Conservation (phyloP, 805 yeast species). For the Saccharomyces kudriavzevii region DNA sequence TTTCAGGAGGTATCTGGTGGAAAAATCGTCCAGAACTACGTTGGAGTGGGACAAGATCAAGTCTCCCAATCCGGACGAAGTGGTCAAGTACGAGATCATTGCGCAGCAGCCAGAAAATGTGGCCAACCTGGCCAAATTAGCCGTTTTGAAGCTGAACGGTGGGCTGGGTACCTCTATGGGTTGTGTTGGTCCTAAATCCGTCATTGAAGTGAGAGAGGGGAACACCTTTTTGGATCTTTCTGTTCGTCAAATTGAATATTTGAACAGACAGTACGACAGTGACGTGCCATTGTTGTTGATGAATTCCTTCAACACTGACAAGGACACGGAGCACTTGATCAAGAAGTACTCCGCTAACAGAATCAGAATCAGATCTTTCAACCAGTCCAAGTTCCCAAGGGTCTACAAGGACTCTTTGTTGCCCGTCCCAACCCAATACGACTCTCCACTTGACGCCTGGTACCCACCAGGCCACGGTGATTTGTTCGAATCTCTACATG, state of each 20-base stretch:
- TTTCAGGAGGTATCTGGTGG: constrained; percentile 84
- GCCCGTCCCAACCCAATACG: constrained; percentile 77
- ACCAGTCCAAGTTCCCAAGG: constrained; percentile 97
- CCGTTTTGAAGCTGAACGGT: constrained; percentile 94
- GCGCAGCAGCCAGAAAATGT: constrained; percentile 28
- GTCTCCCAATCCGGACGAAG: constrained; percentile 85
- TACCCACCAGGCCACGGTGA: constrained; percentile 99
- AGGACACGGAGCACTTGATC: constrained; percentile 82
- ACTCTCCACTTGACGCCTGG: constrained; percentile 77
- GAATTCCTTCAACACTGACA: constrained; percentile 98
- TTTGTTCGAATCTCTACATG: constrained; percentile 79
- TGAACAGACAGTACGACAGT: constrained; percentile 81
- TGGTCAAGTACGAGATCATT: constrained; percentile 63
- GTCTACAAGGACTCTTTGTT: constrained; percentile 89
- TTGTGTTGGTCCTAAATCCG: constrained; percentile 91
- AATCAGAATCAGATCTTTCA: constrained; percentile 88
- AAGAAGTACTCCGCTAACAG: constrained; percentile 96
- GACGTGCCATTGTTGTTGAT: constrained; percentile 93
- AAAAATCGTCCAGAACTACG: constrained; percentile 77
- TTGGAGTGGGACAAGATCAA: constrained; percentile 88
- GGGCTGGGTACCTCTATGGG: constrained; percentile 99
- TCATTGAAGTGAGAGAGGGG: constrained; percentile 97
- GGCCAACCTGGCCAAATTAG: constrained; percentile 62
- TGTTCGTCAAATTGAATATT: constrained; percentile 93
- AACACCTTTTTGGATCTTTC: constrained; percentile 92